Base-by-base conservation (phyloP, 78 protist genomes). In the Chrysochromulina tobinii region DNA sequence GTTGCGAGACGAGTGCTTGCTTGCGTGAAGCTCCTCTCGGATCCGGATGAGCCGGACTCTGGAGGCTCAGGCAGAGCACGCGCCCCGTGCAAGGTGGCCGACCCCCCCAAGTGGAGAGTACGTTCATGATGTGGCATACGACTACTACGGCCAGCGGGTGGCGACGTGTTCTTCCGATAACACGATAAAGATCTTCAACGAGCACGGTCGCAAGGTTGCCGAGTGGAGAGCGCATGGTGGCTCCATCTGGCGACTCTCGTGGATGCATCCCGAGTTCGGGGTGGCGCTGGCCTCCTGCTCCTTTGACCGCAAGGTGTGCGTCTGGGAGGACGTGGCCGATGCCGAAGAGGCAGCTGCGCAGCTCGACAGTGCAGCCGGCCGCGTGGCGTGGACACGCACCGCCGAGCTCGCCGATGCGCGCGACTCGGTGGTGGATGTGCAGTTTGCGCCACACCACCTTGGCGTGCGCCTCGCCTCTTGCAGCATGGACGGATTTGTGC, bases 221-320 rank as follows among this genome's bases (percentile, higher is more conserved):
- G 68, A 69, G 50, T 57, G 77, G 64, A 79, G 94, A 84, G 97
- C 97, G n/a, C 98, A 97, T 79, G 58, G 69, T 5, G 98, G 97
- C 25, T 87, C 96, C 1, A 91, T 96, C 20, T 94, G 96, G 96
- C 87, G 94, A 69, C 92, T 97, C 21, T 93, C 93, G 23, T 97
- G 98, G 98, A 96, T 96, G 23, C 97, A 97, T 61, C 98, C 98
- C 1, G 98, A 97, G 79, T 97, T 92, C 81, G 98, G 98, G 27
- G 94, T 88, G 75, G 94, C 95, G n/a, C 53, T 97, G 20, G 98
- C 97, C 12, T 90, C 98, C 48, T 96, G 98, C 91, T 93, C 96
- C 55, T 90, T 93, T 79, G 98, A 97, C 88, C 87, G 96, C 53
- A 95, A 84, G 18, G 97, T 96, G 51, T 61, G 87, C 93, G 92